Base-by-base conservation (phyloP, 2,329 filamentous ascomycete genomes). In the Coniochaeta sp. region DNA sequence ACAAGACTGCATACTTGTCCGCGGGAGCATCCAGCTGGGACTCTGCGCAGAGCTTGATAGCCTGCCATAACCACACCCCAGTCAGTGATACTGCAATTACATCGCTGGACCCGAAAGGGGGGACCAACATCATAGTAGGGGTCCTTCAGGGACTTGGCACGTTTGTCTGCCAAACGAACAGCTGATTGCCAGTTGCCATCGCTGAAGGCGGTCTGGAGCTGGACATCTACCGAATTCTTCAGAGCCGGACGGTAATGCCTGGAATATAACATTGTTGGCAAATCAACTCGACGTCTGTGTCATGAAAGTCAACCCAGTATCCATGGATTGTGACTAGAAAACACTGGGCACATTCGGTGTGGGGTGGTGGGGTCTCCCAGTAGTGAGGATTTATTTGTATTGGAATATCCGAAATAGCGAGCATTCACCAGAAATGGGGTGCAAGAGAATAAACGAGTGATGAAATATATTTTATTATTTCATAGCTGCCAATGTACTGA, bases 141-240 rank as follows among this genome's bases (percentile, higher is more conserved):
- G 47, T 85, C 82, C 58, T 82, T 81, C 47, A 74, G 75, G 1
- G 74, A 70, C 64, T 77, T 78, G 60, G 74, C 73, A 31, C 80
- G 74, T 70, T 82, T 80, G 63, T 81, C 79, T 16, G 83, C 82
- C 16, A 84, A 73, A 31, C 78, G 80, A 28, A 79, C 72, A 59
- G 78, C 81, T 17, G 73, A 72, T 19, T 73, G 65, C 83, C 82
- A 86, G 69, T 81, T 82, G 58, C 78, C 74, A 59, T 83, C 80
- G 44, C 75, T 74, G 60, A 83, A 86, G 58, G 81, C 81, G 16
- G 77, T 75, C 71, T 84, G 79, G 11, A 86, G 74, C 72, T 82
- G 79, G 58, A 81, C 73, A 64, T 83, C 80, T 58, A 82, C 78
- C 62, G 76, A 79, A 67, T 76, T 78, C 65, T 77, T 81, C 54